Conservation (phyloP, 306 rosid genomes). For the Cucurbita maxima region DNA sequence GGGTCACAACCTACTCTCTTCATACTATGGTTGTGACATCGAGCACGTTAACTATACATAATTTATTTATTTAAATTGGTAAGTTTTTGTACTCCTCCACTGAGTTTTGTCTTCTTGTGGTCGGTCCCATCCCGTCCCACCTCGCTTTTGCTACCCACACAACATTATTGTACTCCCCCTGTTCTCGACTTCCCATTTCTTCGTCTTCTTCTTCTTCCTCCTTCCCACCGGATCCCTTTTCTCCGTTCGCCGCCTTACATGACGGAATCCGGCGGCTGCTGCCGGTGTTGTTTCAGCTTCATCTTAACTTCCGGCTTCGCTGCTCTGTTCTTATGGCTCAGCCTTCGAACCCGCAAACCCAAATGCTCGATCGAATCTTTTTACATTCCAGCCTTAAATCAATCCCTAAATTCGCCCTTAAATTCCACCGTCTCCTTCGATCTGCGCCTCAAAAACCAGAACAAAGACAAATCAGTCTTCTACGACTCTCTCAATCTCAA, state of each 20-base stretch:
- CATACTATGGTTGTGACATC: no score
- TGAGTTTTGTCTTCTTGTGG: background rate
- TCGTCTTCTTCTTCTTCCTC: background rate
- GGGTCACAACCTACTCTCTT: no score
- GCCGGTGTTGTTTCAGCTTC: constrained; percentile 22
- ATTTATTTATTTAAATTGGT: no score
- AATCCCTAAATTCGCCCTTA: constrained; percentile 15
- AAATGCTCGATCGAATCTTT: constrained; percentile 23
- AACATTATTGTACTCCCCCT: background rate
- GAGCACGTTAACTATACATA: no score
- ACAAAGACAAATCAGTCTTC: constrained; percentile 59
- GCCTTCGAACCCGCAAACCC: constrained; percentile 41
- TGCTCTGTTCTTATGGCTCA: constrained; percentile 29
- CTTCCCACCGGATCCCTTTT: background rate
- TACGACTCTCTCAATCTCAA: constrained; percentile 38
- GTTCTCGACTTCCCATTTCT: background rate
- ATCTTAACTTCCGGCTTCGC: constrained; percentile 18
- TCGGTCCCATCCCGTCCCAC: background rate
- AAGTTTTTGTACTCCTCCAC: background rate
- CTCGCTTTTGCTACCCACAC: background rate
- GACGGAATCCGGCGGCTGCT: constrained; percentile 14
- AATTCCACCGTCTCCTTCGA: constrained; percentile 25
- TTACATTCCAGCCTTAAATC: constrained; percentile 62
- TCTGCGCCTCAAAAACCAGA: constrained; percentile 27
- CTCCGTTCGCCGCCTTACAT: constrained; percentile 1